Evolutionary conservation across 164 flowering plant genomes (phyloP), one percentile per base, ranked within the genome.

Genomic region (Vitis riparia): DNA sequence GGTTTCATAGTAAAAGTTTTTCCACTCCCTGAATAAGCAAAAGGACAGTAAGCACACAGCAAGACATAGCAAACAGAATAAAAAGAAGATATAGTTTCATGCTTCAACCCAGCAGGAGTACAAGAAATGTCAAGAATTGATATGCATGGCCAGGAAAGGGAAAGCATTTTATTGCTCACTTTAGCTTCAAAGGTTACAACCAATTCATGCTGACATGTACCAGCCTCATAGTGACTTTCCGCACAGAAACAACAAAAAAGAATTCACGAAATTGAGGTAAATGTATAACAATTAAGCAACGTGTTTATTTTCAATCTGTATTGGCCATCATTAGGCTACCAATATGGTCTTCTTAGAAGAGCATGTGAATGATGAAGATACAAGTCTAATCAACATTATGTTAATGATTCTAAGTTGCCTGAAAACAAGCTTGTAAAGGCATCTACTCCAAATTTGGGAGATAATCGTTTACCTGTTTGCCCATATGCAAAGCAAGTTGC

Each of bases 401-500:
- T 17, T 29, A 29, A 9, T 15, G 4, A 64, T 64, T 50, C 13
- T 53, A 48, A 66, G 68, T 30, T 52, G 2, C n/a, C 37, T 23
- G 19, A 68, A 16, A n/a, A 55, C 13, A 49, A 71, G 13, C 7
- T 13, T 56, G 9, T 60, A 59, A 13, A 11, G 30, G 23, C 13
- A 63, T 8, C 47, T n/a, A 51, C 37, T 11, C 11, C 9, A 53
- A 0, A 37, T 10, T 49, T 61, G 60, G 23, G 66, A 44, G 64
- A 37, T 12, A 59, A n/a, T 10, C 23, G 71, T 62, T 72, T 62
- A 83, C 99, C 99, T 85, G 99, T 95, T 80, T 95, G 99, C 64
- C 99, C 99, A 84, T 95, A 95, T 52, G 99, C 99, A 86, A 95
- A 95, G 84, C 99, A 95, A 64, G 99, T 95, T 51, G 99, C 98